phyloP scores from a whole-genome alignment of 2,329 filamentous ascomycete species.

The Ophiocordyceps camponoti-rufipedis region DNA sequence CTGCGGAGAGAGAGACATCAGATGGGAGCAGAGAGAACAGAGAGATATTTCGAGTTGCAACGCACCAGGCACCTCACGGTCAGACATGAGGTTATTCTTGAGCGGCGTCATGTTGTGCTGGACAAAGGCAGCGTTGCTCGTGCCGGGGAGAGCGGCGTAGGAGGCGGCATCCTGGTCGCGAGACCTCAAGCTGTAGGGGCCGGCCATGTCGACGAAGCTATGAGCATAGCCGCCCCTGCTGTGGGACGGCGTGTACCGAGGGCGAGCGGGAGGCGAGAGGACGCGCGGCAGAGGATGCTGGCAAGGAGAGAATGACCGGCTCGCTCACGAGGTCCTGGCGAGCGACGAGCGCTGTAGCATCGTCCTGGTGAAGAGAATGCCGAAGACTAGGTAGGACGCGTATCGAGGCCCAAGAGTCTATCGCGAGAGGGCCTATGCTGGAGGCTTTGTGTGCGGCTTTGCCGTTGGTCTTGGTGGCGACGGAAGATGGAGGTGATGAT shows the following conservation, averaged over 20 bases:
- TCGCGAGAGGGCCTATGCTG: too few species aligned
- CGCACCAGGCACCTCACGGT: conserved; percentile 11
- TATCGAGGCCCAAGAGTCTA: too few species aligned
- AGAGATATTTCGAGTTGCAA: neutral
- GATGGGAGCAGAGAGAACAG: neutral
- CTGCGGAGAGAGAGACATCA: conserved; percentile 4
- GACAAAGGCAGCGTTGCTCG: conserved; percentile 10
- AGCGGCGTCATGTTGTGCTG: conserved; percentile 13
- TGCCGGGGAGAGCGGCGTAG: conserved; percentile 16
- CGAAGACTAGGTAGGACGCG: too few species aligned
- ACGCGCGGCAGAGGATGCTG: neutral
- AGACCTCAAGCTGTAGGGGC: conserved; percentile 10
- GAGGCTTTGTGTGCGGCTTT: too few species aligned
- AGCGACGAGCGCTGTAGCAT: too few species aligned
- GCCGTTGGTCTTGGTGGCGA: too few species aligned
- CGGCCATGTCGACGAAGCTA: conserved; percentile 8
- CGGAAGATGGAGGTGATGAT: too few species aligned
- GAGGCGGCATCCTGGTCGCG: conserved; percentile 9
- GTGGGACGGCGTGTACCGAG: neutral
- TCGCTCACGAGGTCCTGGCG: too few species aligned
- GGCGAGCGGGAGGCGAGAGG: neutral
- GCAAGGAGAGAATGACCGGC: too few species aligned
- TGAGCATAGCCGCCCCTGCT: neutral
- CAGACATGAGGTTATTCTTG: conserved; percentile 11
- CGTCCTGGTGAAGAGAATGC: too few species aligned